A percentile compares a stretch with the other conserved stretches of the same genome.
Evolutionary conservation across 306 rosid species (phyloP).

Genomic region (Vigna angularis): DNA sequence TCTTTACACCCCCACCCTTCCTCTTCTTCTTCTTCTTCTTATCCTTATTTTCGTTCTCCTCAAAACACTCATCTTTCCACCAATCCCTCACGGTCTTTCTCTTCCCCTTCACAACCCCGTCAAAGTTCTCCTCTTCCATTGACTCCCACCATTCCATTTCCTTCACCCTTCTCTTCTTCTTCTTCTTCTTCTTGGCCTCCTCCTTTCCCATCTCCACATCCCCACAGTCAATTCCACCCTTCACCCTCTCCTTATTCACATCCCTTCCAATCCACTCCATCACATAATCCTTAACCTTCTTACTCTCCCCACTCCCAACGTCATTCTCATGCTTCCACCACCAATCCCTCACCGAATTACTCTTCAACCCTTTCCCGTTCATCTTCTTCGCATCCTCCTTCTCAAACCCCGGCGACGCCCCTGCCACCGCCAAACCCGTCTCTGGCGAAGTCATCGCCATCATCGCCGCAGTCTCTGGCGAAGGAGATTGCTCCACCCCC

Average conservation of each 20-base stretch:
- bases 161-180: constrained; percentile 63
- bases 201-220: constrained; percentile 45
- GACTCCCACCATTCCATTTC: constrained; percentile 91
- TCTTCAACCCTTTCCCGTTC: constrained; percentile 49
- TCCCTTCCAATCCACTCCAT: constrained; percentile 96
- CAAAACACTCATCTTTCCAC: constrained; percentile 93
- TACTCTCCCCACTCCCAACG: constrained; percentile 41
- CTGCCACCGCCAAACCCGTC: constrained; percentile 25
- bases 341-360: constrained; percentile 68
- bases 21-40: constrained; percentile 57
- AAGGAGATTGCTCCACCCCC: constrained; percentile 67
- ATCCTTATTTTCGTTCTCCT: constrained; percentile 67
- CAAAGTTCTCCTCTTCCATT: constrained; percentile 72
- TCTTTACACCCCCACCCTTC: constrained; percentile 37
- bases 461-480: constrained; percentile 24
- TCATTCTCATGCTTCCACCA: constrained; percentile 79
- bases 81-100: constrained; percentile 87
- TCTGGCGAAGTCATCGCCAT: constrained; percentile 47
- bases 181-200: constrained; percentile 63
- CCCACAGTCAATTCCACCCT: constrained; percentile 46
- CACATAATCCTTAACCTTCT: constrained; percentile 80
- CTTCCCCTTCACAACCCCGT: constrained; percentile 55
- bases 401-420: constrained; percentile 48
- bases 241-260: constrained; percentile 63
- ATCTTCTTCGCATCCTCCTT: constrained; percentile 45